Evolutionary conservation across 2,329 filamentous ascomycete genomes (phyloP), one percentile per base, ranked within the genome.

Genomic region (Ceratocystis papillata): DNA sequence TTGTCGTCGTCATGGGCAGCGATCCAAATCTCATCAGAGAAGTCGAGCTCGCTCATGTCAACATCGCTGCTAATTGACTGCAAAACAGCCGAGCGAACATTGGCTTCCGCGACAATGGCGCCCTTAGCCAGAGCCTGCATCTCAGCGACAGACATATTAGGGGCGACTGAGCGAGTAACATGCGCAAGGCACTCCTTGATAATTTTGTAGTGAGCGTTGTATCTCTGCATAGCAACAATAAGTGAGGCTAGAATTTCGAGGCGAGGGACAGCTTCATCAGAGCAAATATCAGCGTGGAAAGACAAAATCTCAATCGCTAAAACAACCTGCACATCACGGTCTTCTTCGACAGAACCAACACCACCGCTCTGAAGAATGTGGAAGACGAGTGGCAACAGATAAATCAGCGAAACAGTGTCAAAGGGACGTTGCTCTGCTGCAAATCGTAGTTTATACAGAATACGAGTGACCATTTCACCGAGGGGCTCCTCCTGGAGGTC

Each of bases 351-450:
- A 44, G 82, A 78, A 37, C 87, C 88, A 70, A 96, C 85, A 1
- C 92, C 92, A 50, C 91, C 90, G 69, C 87, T 86, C 67, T 85
- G 83, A 22, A 99, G 80, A 20, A 97, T 82, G 22, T 89, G 77
- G 70, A 96, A 86, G 2, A 96, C 76, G 17, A 99, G 80, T 0
- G 93, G 90, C 37, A 97, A 78, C 63, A 91, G 84, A 73, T 97
- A 99, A 67, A 89, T 90, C 28, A 97, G 79, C 0, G 93, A 93
- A 3, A 94, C 87, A 2, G 85, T 81, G 73, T 99, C 94, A 71
- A 99, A 91, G 0, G 93, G 91, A n/a, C 92, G 85, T 74, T 97
- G 93, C 74, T 97, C 94, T 64, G 89, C 88, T 46, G 92, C 83
- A 74, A 96, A 96, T 17, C 92, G 87, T 64, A 99, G 79, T 61